phyloP scores from a whole-genome alignment of 352 stramenopile species.

The Globisporangium perplexum region DNA sequence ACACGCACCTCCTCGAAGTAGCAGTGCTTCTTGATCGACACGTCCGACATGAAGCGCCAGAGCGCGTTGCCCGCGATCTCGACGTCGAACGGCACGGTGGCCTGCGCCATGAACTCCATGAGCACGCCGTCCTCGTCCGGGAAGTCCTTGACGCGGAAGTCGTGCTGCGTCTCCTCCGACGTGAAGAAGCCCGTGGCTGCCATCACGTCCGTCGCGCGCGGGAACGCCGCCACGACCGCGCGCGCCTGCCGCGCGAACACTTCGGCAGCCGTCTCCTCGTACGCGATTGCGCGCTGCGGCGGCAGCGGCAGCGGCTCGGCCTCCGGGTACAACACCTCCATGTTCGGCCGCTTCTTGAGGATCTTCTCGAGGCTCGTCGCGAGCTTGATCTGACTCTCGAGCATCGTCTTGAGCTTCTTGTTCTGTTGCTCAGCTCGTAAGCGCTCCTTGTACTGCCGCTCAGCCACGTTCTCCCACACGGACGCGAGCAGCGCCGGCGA shows the following conservation, averaged over 20 bases:
- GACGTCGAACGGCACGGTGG: constrained; percentile 9
- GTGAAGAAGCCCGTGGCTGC: neutral
- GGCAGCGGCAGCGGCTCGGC: neutral
- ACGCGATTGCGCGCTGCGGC: constrained; percentile 7
- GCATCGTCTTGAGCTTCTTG: constrained; percentile 20
- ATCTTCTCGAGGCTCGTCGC: constrained; percentile 16
- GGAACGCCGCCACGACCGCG: constrained; percentile 2
- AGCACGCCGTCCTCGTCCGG: constrained; percentile 12
- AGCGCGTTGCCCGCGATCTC: constrained; percentile 9
- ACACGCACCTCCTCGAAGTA: constrained; percentile 13
- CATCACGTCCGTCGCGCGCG: constrained; percentile 5
- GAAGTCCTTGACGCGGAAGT: constrained; percentile 11
- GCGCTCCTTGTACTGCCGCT: constrained; percentile 18
- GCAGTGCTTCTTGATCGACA: constrained; percentile 12
- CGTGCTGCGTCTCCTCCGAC: neutral
- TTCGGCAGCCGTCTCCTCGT: constrained; percentile 2
- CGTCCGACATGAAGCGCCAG: constrained; percentile 17
- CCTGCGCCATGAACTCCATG: constrained; percentile 15
- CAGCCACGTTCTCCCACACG: constrained; percentile 26
- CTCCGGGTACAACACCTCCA: constrained; percentile 12
- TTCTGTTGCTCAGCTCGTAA: constrained; percentile 24
- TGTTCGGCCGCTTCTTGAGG: constrained; percentile 15
- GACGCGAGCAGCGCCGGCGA: constrained; percentile 12
- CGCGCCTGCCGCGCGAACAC: constrained; percentile 11
- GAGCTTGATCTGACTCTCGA: constrained; percentile 25